Conservation (phyloP, 441 rosid species). For the Eruca vesicaria region DNA sequence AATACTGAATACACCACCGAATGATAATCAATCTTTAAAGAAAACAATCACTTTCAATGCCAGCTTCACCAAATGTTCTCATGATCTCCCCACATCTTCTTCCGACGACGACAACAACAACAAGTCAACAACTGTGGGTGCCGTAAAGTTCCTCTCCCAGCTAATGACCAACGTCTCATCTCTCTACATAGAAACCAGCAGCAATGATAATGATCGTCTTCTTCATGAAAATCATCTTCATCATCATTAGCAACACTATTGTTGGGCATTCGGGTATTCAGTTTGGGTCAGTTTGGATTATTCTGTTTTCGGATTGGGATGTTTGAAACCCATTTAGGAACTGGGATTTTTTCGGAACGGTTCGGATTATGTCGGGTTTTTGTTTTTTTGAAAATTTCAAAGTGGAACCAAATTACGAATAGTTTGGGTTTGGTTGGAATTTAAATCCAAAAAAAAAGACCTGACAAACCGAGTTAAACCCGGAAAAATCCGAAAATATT, state of each 20-base stretch:
- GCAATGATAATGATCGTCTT: not conserved
- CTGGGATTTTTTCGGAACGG: no score
- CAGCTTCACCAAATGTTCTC: conserved; percentile 31
- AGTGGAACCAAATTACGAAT: no score
- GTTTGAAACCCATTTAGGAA: no score
- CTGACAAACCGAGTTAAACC: no score
- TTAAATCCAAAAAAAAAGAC: no score
- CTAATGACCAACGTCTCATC: conserved; percentile 27
- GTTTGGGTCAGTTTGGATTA: no score
- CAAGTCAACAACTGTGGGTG: not conserved
- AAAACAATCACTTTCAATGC: conserved; percentile 36
- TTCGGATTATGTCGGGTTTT: no score
- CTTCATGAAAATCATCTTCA: not conserved
- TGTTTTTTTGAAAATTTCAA: no score
- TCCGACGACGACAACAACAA: conserved; percentile 8
- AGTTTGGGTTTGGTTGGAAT: no score
- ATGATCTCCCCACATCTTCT: conserved; percentile 16
- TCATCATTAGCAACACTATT: not conserved
- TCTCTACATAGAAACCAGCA: conserved; percentile 24
- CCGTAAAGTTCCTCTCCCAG: conserved; percentile 31
- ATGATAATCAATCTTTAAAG: conserved; percentile 24
- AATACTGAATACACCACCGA: not conserved
- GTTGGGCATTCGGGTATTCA: no score
- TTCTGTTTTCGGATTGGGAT: no score
- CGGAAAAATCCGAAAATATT: no score